Base-by-base conservation (phyloP, 2,329 filamentous ascomycete genomes). In the Epichloe amarillans region DNA sequence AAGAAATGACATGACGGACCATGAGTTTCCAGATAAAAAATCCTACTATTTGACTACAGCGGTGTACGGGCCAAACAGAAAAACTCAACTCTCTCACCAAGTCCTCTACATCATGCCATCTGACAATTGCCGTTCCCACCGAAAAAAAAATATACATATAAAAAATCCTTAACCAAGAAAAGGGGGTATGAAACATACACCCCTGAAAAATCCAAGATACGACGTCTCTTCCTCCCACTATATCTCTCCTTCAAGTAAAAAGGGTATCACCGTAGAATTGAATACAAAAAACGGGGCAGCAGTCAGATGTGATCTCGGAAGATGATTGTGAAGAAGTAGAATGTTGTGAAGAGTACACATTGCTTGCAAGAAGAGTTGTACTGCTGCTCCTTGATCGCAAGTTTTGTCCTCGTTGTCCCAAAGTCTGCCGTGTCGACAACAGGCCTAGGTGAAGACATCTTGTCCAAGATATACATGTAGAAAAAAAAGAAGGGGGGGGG, bases 261-360 rank as follows among this genome's bases (percentile, higher is more conserved):
- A 58, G 64, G 64, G 64, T 66, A 66, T 66, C 64, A 60, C 61
- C 61, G 59, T 56, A 60, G 58, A 64, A 64, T 55, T 52, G 59
- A 64, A 64, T 49, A 49, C 1, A 57, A 60, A 52, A 53, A 51
- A 56, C 10, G 2, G 11, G 5, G 10, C 54, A 58, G 55, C 56
- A 50, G 30, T 33, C 57, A 55, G 47, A 42, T 39, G 50, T 39
- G 35, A 46, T 51, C 49, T 33, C 36, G 19, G 48, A 50, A 44
- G 53, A 58, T 56, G 57, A 58, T 49, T 48, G 54, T 26, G 3
- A 48, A 61, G 36, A 33, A 33, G 3, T 11, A 41, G 44, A 44
- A 41, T 49, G 46, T 8, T 12, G 30, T 21, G 33, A 47, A 23
- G 35, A 46, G 36, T 33, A 44, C 19, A n/a, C 12, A 21, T 21